Conservation (phyloP, 2,329 filamentous ascomycete species). For the Trichoderma sp. region DNA sequence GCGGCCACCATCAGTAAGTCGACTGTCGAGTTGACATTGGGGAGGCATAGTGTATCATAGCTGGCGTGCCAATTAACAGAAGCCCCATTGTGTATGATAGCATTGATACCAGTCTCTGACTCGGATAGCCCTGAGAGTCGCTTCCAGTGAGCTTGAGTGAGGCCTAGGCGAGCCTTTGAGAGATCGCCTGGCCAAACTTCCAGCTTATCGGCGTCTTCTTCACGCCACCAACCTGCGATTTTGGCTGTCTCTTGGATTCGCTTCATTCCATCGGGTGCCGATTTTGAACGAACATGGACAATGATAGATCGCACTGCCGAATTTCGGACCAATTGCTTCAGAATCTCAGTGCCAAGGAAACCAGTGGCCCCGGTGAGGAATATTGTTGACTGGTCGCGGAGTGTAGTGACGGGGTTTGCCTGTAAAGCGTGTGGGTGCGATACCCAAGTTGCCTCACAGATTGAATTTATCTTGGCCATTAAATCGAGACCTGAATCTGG, state of each 20-base stretch:
- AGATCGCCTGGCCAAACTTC: slow-evolving; percentile 22
- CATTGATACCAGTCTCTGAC: slow-evolving; percentile 46
- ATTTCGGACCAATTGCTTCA: slow-evolving; percentile 14
- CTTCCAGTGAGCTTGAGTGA: slow-evolving; percentile 1
- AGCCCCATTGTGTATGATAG: slow-evolving; percentile 80
- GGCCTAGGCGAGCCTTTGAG: neutral
- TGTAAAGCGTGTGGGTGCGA: neutral
- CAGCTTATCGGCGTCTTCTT: neutral
- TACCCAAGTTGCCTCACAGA: neutral
- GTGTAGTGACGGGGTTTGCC: neutral
- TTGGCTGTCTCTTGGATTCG: slow-evolving; percentile 15
- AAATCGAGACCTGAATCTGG: neutral
- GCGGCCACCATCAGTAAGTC: slow-evolving; percentile 26
- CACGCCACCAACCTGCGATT: slow-evolving; percentile 20
- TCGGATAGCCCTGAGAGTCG: neutral
- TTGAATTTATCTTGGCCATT: slow-evolving; percentile 10
- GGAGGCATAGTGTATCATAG: slow-evolving; percentile 68
- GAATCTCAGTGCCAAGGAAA: slow-evolving; percentile 23
- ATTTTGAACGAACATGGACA: slow-evolving; percentile 18
- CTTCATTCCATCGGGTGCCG: slow-evolving; percentile 3
- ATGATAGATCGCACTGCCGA: neutral
- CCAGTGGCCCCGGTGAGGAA: slow-evolving; percentile 23
- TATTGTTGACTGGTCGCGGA: slow-evolving; percentile 14
- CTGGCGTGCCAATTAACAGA: slow-evolving; percentile 77
- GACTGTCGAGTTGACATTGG: slow-evolving; percentile 64